Conservation (phyloP, 2,329 filamentous ascomycete species). For the Penicillium sp. region DNA sequence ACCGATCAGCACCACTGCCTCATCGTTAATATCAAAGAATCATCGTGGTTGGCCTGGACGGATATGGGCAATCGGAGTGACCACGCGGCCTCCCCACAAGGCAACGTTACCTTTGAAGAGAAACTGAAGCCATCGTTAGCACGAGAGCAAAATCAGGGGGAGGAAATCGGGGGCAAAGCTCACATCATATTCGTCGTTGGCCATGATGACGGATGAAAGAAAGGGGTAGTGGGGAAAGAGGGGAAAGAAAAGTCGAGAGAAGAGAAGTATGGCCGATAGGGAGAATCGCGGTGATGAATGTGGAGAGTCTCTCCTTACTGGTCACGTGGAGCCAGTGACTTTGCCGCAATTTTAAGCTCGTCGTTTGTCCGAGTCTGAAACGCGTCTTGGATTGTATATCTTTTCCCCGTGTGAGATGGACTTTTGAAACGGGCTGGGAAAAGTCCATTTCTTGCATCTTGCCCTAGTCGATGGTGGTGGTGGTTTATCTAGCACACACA, state of each 20-base stretch:
- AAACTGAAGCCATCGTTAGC: conserved; percentile 57
- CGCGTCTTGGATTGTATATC: too few relatives aligned
- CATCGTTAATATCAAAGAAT: conserved; percentile 19
- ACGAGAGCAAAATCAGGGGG: conserved; percentile 15
- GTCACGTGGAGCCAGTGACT: conserved; percentile 16
- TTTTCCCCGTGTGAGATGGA: too few relatives aligned
- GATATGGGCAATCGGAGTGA: not conserved
- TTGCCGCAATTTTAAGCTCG: conserved; percentile 4
- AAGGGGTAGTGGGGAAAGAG: conserved; percentile 17
- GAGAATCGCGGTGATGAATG: conserved; percentile 18
- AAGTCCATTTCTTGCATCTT: too few relatives aligned
- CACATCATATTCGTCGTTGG: conserved; percentile 99
- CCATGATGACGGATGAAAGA: conserved; percentile 54
- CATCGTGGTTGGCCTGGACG: too few relatives aligned
- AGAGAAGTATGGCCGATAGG: conserved; percentile 15
- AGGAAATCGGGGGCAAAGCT: conserved; percentile 39
- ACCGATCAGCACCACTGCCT: conserved; percentile 89
- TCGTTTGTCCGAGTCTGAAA: too few relatives aligned
- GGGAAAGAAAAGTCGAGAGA: conserved; percentile 11
- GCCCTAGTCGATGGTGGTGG: too few relatives aligned
- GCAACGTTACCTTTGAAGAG: conserved; percentile 84
- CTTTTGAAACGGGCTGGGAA: too few relatives aligned
- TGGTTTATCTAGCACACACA: too few relatives aligned
- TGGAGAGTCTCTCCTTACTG: conserved; percentile 22
- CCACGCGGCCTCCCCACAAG: conserved; percentile 18